phyloP scores from a whole-genome alignment of 176 grass and related monocot species.

The bread wheat (Triticum aestivum) region IWGSC_CS_RefSeq_v2.1 NC_057807.1:403431760-403432259 shows the following conservation, averaged over 20 bases:
- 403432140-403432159: neutral
- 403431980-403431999: neutral
- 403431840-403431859: conserved; percentile 65
- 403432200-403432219: too few species aligned
- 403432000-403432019: neutral
- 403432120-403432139: neutral
- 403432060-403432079: neutral
- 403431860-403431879: conserved; percentile 31
- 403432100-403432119: neutral
- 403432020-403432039: neutral
- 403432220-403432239: neutral
- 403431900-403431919: conserved; percentile 40
- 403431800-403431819: neutral
- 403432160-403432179: neutral
- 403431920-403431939: conserved; percentile 40
- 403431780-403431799: conserved; percentile 16
- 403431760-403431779: conserved; percentile 32
- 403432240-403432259: too few species aligned
- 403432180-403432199: too few species aligned
- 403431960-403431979: neutral
- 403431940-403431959: conserved; percentile 50
- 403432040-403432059: neutral
- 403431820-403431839: conserved; percentile 35
- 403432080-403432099: neutral
- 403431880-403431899: conserved; percentile 40